These are phyloP conservation scores for Carex scoparia DNA, from an alignment of 176 grass and related monocot genomes.

Conservation along the genomic window DNA sequence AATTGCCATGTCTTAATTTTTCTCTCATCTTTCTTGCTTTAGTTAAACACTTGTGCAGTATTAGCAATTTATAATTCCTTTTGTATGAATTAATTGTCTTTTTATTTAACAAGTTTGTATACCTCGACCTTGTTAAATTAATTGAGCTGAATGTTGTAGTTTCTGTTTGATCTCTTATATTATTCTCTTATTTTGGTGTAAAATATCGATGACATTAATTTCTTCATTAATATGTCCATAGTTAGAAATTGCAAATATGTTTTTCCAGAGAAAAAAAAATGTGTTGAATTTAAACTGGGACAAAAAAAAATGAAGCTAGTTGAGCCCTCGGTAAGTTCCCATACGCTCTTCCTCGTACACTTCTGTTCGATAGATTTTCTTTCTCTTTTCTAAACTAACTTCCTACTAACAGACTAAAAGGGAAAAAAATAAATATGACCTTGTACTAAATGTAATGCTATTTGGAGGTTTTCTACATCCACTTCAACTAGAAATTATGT, in stretches of 20 bases:
- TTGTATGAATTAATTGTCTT: not conserved
- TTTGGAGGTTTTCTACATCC: not conserved
- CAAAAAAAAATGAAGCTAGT: not conserved
- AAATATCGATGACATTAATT: not conserved
- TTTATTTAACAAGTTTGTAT: not conserved
- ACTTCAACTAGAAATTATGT: not conserved
- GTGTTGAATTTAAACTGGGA: not conserved
- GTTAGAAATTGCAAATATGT: not conserved
- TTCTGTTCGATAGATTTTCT: too few species aligned
- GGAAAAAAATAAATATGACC: not conserved
- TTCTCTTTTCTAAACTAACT: too few species aligned
- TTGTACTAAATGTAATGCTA: not conserved
- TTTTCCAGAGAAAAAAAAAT: not conserved
- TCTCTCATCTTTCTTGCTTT: not conserved
- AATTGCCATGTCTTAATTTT: not conserved
- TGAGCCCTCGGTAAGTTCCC: too few species aligned
- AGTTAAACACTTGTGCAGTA: not conserved
- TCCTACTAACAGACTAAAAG: too few species aligned
- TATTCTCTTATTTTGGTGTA: not conserved
- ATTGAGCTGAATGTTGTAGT: not conserved
- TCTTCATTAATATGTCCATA: not conserved
- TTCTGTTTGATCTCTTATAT: not conserved
- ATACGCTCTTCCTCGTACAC: too few species aligned
- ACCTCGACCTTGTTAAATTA: not conserved
- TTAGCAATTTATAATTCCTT: not conserved